Evolutionary conservation across 495 filamentous ascomycete genomes (phyloP).

Genomic region (Penicillium ochrochloron): DNA sequence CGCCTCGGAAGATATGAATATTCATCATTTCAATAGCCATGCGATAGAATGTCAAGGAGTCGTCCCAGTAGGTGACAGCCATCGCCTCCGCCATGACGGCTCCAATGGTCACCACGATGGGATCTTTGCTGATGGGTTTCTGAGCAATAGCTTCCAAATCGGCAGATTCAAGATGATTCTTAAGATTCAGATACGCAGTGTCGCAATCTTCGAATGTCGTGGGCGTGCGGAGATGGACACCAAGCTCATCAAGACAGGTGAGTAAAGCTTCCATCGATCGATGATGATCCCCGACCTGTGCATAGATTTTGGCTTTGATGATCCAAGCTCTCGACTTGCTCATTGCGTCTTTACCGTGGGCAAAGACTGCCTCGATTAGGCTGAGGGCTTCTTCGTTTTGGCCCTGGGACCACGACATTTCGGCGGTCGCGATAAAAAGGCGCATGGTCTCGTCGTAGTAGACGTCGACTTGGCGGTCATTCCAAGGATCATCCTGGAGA

Average conservation of each 20-base stretch:
- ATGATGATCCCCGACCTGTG: conserved; percentile 70
- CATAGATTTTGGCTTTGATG: conserved; percentile 73
- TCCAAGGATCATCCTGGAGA: conserved; percentile 79
- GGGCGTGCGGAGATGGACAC: conserved; percentile 63
- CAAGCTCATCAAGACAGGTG: conserved; percentile 68
- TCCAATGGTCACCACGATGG: conserved; percentile 65
- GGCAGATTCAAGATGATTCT: conserved; percentile 59
- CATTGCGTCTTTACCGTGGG: conserved; percentile 64
- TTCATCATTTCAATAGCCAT: conserved; percentile 73
- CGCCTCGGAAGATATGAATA: conserved; percentile 65
- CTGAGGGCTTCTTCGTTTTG: conserved; percentile 64
- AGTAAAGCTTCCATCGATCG: conserved; percentile 71
- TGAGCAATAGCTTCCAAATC: conserved; percentile 59
- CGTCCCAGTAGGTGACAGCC: conserved; percentile 82
- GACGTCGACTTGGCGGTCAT: conserved; percentile 68
- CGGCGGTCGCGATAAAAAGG: conserved; percentile 75
- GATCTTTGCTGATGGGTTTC: conserved; percentile 56
- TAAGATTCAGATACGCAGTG: conserved; percentile 64
- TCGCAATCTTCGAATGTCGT: conserved; percentile 79
- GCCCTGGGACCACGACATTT: conserved; percentile 78
- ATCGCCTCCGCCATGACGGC: conserved; percentile 77
- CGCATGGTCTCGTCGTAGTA: conserved; percentile 84
- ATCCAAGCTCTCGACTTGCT: conserved; percentile 82
- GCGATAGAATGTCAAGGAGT: conserved; percentile 75
- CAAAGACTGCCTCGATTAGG: conserved; percentile 67